Conservation (phyloP, 1,139 yeast species). For the Petasospora rhodanensis region DNA sequence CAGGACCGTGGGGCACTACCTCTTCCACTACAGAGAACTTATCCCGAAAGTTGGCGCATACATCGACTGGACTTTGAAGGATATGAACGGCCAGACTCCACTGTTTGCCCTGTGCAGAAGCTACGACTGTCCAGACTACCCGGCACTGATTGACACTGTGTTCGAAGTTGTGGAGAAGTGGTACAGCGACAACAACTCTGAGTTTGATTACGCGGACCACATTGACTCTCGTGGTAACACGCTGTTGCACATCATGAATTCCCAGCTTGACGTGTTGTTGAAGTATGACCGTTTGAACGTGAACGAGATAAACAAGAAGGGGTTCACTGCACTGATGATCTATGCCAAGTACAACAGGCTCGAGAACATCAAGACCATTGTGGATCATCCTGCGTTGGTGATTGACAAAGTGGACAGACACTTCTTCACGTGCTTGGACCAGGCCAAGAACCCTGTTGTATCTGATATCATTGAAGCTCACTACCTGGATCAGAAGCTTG, state of each 20-base stretch:
- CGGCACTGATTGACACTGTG: slow-evolving; percentile 42
- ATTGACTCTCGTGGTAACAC: slow-evolving; percentile 72
- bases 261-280: slow-evolving; percentile 41
- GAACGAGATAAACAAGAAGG: slow-evolving; percentile 57
- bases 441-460: slow-evolving; percentile 43
- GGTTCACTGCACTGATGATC: slow-evolving; percentile 65
- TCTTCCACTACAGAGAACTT: slow-evolving; percentile 54
- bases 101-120: slow-evolving; percentile 71
- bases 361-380: slow-evolving; percentile 48
- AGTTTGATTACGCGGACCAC: slow-evolving; percentile 51
- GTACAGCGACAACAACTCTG: slow-evolving; percentile 30
- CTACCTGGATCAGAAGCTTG: slow-evolving; percentile 31
- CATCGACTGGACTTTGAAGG: slow-evolving; percentile 70
- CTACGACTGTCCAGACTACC: slow-evolving; percentile 72
- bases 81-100: slow-evolving; percentile 72
- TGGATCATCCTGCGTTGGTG: slow-evolving; percentile 42
- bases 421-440: slow-evolving; percentile 46
- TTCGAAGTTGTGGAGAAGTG: slow-evolving; percentile 42
- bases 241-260: slow-evolving; percentile 62
- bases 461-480: slow-evolving; percentile 42
- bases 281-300: slow-evolving; percentile 43
- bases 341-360: slow-evolving; percentile 67
- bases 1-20: slow-evolving; percentile 69
- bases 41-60: slow-evolving; percentile 52
- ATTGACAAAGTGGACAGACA: slow-evolving; percentile 41